Percentiles rank a stretch among this genome's conserved stretches.
phyloP scores from a whole-genome alignment of 2,329 filamentous ascomycete species.

The Geosmithia morbida region DNA sequence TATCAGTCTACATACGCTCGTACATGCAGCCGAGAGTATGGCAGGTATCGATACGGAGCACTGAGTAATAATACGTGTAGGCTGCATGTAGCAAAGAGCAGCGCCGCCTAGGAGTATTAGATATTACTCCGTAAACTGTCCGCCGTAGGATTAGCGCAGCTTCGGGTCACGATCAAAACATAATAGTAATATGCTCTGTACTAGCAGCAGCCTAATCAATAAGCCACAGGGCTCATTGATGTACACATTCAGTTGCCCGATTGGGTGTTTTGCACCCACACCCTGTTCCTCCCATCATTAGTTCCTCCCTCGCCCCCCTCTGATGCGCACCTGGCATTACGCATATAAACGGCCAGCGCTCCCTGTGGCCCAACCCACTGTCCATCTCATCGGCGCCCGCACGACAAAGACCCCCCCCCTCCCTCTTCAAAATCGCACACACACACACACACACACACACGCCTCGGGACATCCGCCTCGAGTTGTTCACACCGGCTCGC shows the following conservation, averaged over 20 bases:
- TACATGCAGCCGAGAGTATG: no score
- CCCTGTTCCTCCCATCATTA: background rate
- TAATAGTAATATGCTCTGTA: no score
- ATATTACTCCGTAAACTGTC: no score
- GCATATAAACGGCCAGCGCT: slow-evolving; percentile 35
- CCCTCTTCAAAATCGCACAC: background rate
- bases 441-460: background rate
- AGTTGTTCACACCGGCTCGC: no score
- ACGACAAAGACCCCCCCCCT: background rate
- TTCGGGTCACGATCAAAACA: no score
- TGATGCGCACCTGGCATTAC: slow-evolving; percentile 8
- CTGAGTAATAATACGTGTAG: no score
- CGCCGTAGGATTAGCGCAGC: no score
- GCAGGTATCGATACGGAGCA: no score
- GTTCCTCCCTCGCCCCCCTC: background rate
- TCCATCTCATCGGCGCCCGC: background rate
- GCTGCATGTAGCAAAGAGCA: no score
- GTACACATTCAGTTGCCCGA: background rate
- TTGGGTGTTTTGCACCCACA: background rate
- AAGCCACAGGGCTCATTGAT: background rate
- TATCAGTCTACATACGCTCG: no score
- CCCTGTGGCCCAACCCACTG: slow-evolving; percentile 13
- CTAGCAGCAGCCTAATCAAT: background rate
- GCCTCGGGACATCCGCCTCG: background rate
- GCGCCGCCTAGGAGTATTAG: no score